Conservation (phyloP, 345 rosid genomes). For the Populus nigra region DNA sequence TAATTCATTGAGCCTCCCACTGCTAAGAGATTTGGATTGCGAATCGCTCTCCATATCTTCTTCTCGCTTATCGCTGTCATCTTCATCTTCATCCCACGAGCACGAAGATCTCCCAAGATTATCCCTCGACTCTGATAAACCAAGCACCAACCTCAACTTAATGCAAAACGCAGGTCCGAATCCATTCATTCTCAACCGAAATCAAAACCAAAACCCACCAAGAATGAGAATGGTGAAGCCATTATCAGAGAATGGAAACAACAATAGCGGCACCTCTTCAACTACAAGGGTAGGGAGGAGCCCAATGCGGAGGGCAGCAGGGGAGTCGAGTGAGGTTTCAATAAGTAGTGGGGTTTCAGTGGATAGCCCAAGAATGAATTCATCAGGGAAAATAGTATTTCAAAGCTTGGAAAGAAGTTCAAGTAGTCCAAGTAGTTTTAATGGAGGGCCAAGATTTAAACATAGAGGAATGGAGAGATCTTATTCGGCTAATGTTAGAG, state of each 20-base stretch:
- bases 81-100: conserved; percentile 86
- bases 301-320: conserved; percentile 48
- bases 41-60: conserved; percentile 77
- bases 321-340: conserved; percentile 28
- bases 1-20: conserved; percentile 54
- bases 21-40: conserved; percentile 61
- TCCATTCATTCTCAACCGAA: conserved; percentile 48
- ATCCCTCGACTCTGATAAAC: conserved; percentile 79
- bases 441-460: conserved; percentile 75
- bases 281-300: conserved; percentile 47
- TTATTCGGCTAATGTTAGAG: conserved; percentile 64
- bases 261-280: conserved; percentile 10
- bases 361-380: conserved; percentile 89
- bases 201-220: conserved; percentile 42
- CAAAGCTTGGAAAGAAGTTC: conserved; percentile 92
- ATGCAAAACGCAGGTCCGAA: conserved; percentile 38
- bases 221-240: conserved; percentile 68
- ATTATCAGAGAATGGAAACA: conserved; percentile 29
- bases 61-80: conserved; percentile 78
- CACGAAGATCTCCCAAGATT: conserved; percentile 78
- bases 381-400: conserved; percentile 90
- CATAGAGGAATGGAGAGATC: conserved; percentile 90
- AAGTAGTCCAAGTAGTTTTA: conserved; percentile 93
- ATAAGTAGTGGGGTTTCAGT: conserved; percentile 65
- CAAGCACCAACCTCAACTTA: conserved; percentile 24